Conservation (phyloP, 2,329 filamentous ascomycete species). For the Epichloe coenophiala region DNA sequence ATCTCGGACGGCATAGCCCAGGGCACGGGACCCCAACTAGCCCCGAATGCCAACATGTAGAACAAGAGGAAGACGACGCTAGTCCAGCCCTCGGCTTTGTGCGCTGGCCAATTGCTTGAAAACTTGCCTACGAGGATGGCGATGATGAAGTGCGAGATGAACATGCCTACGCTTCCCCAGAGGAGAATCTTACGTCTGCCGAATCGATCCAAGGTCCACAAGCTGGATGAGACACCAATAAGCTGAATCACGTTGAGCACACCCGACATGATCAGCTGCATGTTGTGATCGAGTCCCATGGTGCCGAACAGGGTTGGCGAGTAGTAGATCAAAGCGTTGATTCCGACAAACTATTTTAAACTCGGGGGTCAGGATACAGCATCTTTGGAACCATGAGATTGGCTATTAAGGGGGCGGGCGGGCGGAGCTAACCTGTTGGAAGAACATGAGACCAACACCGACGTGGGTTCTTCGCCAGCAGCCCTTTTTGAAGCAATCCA, state of each 20-base stretch:
- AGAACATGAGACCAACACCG: conserved; percentile 40
- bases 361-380: background rate
- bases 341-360: conserved; percentile 11
- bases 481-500: conserved; percentile 35
- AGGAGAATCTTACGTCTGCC: conserved; percentile 15
- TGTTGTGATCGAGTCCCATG: conserved; percentile 30
- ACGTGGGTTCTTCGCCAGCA: conserved; percentile 32
- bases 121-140: conserved; percentile 14
- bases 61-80: conserved; percentile 24
- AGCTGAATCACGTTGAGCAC: conserved; percentile 18
- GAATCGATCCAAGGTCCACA: conserved; percentile 27
- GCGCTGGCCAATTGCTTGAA: conserved; percentile 11
- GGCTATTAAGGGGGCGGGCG: too few relatives aligned
- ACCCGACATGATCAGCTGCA: conserved; percentile 19
- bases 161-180: conserved; percentile 14
- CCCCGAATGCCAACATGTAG: conserved; percentile 47
- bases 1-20: conserved; percentile 41
- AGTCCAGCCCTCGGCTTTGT: conserved; percentile 15
- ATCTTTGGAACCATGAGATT: too few relatives aligned
- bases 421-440: conserved; percentile 33
- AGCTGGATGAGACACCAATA: conserved; percentile 25
- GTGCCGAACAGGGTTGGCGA: conserved; percentile 43
- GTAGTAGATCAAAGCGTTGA: conserved; percentile 40
- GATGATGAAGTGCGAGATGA: conserved; percentile 14
- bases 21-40: conserved; percentile 39